Conservation (phyloP, 768 basidiomycete genomes). For the Naganishia antarctica region DNA sequence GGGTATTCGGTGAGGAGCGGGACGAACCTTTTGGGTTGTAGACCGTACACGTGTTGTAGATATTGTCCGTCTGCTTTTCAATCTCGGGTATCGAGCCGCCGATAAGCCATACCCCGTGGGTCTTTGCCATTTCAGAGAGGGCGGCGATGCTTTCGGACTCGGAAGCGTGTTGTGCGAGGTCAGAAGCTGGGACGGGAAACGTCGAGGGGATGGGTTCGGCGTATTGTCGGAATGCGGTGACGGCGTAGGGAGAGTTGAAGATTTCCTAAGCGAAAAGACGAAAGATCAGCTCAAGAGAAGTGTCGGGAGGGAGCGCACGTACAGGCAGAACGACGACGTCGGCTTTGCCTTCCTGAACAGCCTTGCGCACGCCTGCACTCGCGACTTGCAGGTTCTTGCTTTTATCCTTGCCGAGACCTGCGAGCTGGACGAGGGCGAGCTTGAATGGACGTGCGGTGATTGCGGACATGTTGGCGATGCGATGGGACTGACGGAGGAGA, state of each 20-base stretch:
- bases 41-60: constrained; percentile 91
- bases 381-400: constrained; percentile 74
- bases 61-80: constrained; percentile 57
- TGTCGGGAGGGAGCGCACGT: constrained; percentile 34
- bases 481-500: neutral
- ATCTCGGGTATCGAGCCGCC: constrained; percentile 94
- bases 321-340: constrained; percentile 81
- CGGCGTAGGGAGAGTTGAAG: constrained; percentile 53
- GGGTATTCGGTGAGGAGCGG: neutral
- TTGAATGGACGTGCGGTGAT: constrained; percentile 64
- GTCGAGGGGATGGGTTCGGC: constrained; percentile 49
- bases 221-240: constrained; percentile 68
- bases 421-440: constrained; percentile 85
- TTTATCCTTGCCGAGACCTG: constrained; percentile 68
- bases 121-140: constrained; percentile 74
- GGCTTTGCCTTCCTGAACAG: constrained; percentile 61
- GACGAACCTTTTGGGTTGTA: constrained; percentile 59
- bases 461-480: constrained; percentile 35
- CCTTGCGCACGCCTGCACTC: constrained; percentile 68
- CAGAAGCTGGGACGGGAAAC: constrained; percentile 11
- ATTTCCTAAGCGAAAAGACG: constrained; percentile 44
- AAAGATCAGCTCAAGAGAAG: neutral
- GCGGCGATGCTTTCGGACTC: constrained; percentile 64
- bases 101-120: constrained; percentile 78
- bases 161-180: neutral